Evolutionary conservation across 495 filamentous ascomycete genomes (phyloP).

Genomic region (Jackrogersella multiformis): DNA sequence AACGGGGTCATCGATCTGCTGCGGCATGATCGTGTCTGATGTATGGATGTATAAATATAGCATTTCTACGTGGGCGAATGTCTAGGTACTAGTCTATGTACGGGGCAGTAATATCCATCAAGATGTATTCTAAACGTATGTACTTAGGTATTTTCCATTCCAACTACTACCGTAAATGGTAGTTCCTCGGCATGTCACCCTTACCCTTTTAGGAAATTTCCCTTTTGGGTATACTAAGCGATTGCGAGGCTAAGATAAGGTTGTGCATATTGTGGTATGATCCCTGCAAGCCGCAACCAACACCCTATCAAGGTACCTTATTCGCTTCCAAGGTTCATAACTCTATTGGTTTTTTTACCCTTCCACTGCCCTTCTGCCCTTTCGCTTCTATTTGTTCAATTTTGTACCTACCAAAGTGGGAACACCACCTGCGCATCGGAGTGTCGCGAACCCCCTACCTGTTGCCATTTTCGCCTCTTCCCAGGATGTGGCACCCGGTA

Average conservation of each 20-base stretch:
- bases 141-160: not conserved
- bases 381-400: no score
- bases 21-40: not conserved
- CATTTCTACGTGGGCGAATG: conserved; percentile 4
- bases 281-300: not conserved
- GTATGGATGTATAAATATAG: conserved; percentile 6
- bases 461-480: conserved; percentile 2
- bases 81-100: no score
- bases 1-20: conserved; percentile 3
- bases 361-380: no score
- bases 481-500: conserved; percentile 5
- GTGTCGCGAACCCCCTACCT: conserved; percentile 2
- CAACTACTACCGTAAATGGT: not conserved
- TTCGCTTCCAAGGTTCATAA: not conserved
- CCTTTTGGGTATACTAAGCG: conserved; percentile 12
- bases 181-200: not conserved
- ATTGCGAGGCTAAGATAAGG: conserved; percentile 20
- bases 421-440: conserved; percentile 1
- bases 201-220: not conserved
- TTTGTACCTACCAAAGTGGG: conserved; percentile 12
- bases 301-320: no score
- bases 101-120: no score
- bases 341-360: no score
- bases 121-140: no score
- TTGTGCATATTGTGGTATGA: not conserved